Conservation (phyloP, 192 early-diverging fungal species). For the Kappamyces sp. region DNA sequence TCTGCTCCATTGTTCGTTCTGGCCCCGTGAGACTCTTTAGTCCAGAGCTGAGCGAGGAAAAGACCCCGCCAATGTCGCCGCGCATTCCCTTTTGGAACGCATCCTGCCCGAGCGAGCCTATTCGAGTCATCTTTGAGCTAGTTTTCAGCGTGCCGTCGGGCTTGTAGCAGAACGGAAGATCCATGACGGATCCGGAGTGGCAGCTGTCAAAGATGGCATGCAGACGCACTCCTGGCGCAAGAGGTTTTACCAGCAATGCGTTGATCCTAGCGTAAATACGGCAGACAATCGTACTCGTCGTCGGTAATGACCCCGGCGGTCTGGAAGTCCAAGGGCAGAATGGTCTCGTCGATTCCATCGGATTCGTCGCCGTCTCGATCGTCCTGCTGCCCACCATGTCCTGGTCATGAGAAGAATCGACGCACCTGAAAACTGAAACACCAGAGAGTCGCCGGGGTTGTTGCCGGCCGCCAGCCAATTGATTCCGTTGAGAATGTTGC, state of each 20-base stretch:
- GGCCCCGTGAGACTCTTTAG: conserved; percentile 5
- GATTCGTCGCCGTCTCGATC: conserved; percentile 43
- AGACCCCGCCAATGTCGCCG: conserved; percentile 23
- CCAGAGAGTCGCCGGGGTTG: conserved; percentile 64
- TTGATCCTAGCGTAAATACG: conserved; percentile 36
- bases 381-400: conserved; percentile 55
- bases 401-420: conserved; percentile 21
- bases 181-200: conserved; percentile 42
- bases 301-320: conserved; percentile 62
- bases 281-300: conserved; percentile 29
- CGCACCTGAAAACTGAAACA: conserved; percentile 63
- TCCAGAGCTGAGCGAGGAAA: conserved; percentile 18
- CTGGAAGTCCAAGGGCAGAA: conserved; percentile 70
- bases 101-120: conserved; percentile 14
- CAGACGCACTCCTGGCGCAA: conserved; percentile 65
- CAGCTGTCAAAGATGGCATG: conserved; percentile 71
- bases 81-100: conserved; percentile 18
- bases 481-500: conserved; percentile 49
- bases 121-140: conserved; percentile 8
- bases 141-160: conserved; percentile 31
- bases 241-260: conserved; percentile 47
- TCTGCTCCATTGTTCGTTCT: conserved; percentile 17
- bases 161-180: conserved; percentile 43
- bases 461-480: conserved; percentile 62
- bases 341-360: conserved; percentile 47